Base-by-base conservation (phyloP, 805 yeast genomes). In the Candida stauntonica region DNA sequence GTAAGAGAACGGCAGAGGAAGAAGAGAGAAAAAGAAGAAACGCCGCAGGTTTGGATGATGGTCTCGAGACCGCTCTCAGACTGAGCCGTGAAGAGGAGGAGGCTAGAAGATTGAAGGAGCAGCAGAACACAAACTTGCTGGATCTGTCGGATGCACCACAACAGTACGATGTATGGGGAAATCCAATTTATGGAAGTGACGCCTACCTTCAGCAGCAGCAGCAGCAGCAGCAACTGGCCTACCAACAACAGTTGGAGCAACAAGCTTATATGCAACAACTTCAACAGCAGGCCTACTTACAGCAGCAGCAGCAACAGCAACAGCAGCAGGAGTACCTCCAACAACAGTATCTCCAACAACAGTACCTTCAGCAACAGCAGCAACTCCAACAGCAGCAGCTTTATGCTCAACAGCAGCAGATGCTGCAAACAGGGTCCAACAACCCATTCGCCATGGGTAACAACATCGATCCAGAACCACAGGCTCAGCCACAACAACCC, bases 1-100 rank as follows among this genome's bases (percentile, higher is more conserved):
- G 94, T 36, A 75, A 77, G 54, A 60, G 70, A 51, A 86, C 95
- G 2, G 96, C 95, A 1, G 88, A 83, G 47, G 89, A 85, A 45
- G 96, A 88, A 49, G 84, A 78, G 45, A 70, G 68, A 37, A 69
- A 81, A 46, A 68, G 79, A 50, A 67, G 81, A 39, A 66, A 74
- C 39, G 64, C 58, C 23, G 45, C 46, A 15, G 46, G 42, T 3
- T 58, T 48, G 6, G 72, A 66, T 31, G 72, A 68, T 28, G 87
- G 81, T 19, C 66, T 85, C 35, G 73, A 75, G 42, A 74, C 77
- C 31, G 94, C 94, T 1, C 67, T 84, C 43, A 75, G 77, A 60
- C 68, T 86, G 49, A 75, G 86, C 31, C 63, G 79, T 52, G 95
- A 85, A 63, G 91, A 86, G 56, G 91, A 83, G 54, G 82, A 80